These are phyloP conservation scores for Durio zibethinus DNA, from an alignment of 345 rosid species.

Conservation along the genomic window DNA sequence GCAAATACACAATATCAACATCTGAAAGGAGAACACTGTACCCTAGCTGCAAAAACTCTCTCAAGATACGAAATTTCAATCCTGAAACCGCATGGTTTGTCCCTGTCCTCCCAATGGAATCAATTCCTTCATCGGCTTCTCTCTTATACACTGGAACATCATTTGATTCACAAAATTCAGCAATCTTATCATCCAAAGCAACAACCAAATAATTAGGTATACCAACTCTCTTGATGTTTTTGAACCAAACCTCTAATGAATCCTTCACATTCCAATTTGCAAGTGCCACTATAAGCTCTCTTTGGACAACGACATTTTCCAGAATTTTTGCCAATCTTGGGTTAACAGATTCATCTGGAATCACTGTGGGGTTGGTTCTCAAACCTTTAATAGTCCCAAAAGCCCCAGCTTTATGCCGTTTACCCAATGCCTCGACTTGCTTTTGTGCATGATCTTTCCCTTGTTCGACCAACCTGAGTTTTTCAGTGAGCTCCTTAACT, in stretches of 20 bases:
- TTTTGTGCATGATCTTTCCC: slow-evolving; percentile 43
- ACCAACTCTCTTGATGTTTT: slow-evolving; percentile 70
- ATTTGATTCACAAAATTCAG: slow-evolving; percentile 63
- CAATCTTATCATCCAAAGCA: slow-evolving; percentile 71
- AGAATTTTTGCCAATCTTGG: slow-evolving; percentile 66
- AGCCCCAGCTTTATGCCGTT: slow-evolving; percentile 42
- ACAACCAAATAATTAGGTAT: slow-evolving; percentile 72
- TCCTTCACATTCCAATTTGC: slow-evolving; percentile 77
- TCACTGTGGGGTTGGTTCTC: slow-evolving; percentile 39
- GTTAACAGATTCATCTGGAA: slow-evolving; percentile 46
- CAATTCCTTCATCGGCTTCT: slow-evolving; percentile 64
- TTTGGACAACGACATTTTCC: slow-evolving; percentile 52
- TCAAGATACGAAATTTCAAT: slow-evolving; percentile 74
- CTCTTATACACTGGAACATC: slow-evolving; percentile 77
- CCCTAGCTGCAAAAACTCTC: slow-evolving; percentile 93
- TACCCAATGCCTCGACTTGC: slow-evolving; percentile 36
- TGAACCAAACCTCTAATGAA: slow-evolving; percentile 82
- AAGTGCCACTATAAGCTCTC: slow-evolving; percentile 83
- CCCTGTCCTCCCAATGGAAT: slow-evolving; percentile 70
- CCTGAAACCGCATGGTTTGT: slow-evolving; percentile 96
- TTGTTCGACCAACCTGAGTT: slow-evolving; percentile 37
- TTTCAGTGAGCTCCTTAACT: slow-evolving; percentile 33
- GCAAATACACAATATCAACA: slow-evolving; percentile 76
- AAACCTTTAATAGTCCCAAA: slow-evolving; percentile 46
- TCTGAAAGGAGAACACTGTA: slow-evolving; percentile 92